Evolutionary conservation across 805 yeast species (phyloP).

Genomic region (Jamesozyma gamospora): DNA sequence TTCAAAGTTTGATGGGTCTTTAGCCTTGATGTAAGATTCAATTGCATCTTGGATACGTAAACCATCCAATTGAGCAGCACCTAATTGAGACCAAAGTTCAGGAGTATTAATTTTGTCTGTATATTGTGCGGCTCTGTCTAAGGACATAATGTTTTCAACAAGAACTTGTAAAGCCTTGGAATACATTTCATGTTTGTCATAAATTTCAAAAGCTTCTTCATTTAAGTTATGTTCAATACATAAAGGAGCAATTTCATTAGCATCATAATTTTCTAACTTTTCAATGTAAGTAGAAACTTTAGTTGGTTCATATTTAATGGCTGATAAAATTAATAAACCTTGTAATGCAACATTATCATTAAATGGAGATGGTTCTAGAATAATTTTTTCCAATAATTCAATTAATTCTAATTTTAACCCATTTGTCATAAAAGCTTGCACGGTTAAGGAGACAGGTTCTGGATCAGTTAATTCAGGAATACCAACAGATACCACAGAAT

Average conservation of each 20-base stretch:
- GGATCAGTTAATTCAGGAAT: slow-evolving; percentile 91
- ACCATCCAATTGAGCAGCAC: slow-evolving; percentile 92
- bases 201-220: slow-evolving; percentile 92
- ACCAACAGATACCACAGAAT: slow-evolving; percentile 91
- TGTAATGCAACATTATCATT: slow-evolving; percentile 91
- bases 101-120: slow-evolving; percentile 83
- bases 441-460: slow-evolving; percentile 87
- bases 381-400: slow-evolving; percentile 90
- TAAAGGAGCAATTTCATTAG: slow-evolving; percentile 85
- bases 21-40: slow-evolving; percentile 82
- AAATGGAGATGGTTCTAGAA: slow-evolving; percentile 94
- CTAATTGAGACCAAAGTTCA: slow-evolving; percentile 89
- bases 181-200: slow-evolving; percentile 71
- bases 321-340: slow-evolving; percentile 85
- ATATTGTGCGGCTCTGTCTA: slow-evolving; percentile 88
- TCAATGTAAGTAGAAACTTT: slow-evolving; percentile 79
- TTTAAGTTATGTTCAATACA: slow-evolving; percentile 79
- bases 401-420: slow-evolving; percentile 87
- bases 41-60: slow-evolving; percentile 86
- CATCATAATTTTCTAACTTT: slow-evolving; percentile 82
- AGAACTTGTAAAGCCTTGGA: slow-evolving; percentile 78
- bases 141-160: slow-evolving; percentile 85
- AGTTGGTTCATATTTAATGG: slow-evolving; percentile 87
- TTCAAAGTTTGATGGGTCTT: slow-evolving; percentile 80
- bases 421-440: slow-evolving; percentile 91